phyloP scores from a whole-genome alignment of 2,329 filamentous ascomycete genomes.

The Alternaria ethzedia region DNA sequence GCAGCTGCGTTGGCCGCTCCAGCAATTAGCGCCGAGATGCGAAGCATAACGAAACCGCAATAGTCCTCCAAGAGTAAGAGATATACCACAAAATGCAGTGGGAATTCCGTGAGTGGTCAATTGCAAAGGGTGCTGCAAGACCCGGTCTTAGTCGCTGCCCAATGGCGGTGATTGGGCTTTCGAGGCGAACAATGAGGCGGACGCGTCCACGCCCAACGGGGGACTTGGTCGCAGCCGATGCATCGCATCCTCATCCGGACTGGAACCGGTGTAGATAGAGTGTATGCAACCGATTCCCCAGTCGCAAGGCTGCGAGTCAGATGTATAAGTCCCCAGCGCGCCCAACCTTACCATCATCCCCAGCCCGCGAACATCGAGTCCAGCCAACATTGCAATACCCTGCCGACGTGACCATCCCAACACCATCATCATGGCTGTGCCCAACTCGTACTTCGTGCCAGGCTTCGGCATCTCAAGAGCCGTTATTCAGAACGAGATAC shows the following conservation, averaged over 20 bases:
- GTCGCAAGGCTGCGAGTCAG: slow-evolving; percentile 9
- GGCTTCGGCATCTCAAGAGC: slow-evolving; percentile 52
- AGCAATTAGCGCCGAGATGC: slow-evolving; percentile 7
- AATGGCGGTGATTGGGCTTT: slow-evolving; percentile 34
- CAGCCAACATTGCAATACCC: slow-evolving; percentile 16
- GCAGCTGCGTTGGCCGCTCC: slow-evolving; percentile 22
- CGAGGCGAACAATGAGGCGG: slow-evolving; percentile 40
- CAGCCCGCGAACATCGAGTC: slow-evolving; percentile 17
- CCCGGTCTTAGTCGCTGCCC: slow-evolving; percentile 32
- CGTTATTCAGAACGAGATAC: slow-evolving; percentile 54
- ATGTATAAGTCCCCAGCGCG: slow-evolving; percentile 31
- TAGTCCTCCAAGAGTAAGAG: slow-evolving; percentile 8
- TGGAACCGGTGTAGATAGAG: slow-evolving; percentile 19
- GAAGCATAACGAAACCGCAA: slow-evolving; percentile 11
- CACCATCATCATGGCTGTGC: slow-evolving; percentile 28
- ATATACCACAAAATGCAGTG: slow-evolving; percentile 7
- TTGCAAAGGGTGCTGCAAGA: slow-evolving; percentile 16
- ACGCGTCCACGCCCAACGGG: slow-evolving; percentile 34
- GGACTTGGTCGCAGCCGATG: slow-evolving; percentile 10
- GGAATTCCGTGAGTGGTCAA: slow-evolving; percentile 9
- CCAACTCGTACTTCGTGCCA: slow-evolving; percentile 52
- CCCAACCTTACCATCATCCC: slow-evolving; percentile 24
- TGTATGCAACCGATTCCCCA: slow-evolving; percentile 8
- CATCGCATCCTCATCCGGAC: slow-evolving; percentile 10
- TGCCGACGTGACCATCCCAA: slow-evolving; percentile 2